A percentile compares a stretch with the other conserved stretches of the same genome.
phyloP scores from a whole-genome alignment of 371 early-diverging fungal species.

The Rhizopus stolonifer region DNA sequence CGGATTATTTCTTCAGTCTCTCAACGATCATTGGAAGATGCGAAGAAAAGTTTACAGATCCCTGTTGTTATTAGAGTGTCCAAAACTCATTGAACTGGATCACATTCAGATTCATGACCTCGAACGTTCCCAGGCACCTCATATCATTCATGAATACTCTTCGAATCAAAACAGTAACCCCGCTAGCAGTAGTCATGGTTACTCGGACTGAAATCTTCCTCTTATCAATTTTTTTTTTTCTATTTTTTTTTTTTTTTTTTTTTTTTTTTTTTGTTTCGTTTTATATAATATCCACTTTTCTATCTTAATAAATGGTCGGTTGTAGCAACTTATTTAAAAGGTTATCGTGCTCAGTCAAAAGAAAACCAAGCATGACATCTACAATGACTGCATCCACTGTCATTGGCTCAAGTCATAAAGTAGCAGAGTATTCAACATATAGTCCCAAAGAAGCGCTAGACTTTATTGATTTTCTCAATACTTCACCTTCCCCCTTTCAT shows the following conservation, averaged over 20 bases:
- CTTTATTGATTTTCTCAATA: constrained; percentile 85
- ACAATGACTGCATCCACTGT: constrained; percentile 12
- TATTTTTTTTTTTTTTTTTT: not conserved
- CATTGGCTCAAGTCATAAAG: constrained; percentile 13
- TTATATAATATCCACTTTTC: not conserved
- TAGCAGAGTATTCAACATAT: constrained; percentile 12
- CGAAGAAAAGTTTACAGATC: constrained; percentile 50
- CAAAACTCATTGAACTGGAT: constrained; percentile 46
- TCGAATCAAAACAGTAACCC: not conserved
- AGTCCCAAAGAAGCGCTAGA: constrained; percentile 29
- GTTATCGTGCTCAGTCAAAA: constrained; percentile 9
- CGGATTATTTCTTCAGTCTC: constrained; percentile 26
- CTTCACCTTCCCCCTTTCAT: constrained; percentile 91
- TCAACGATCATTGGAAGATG: constrained; percentile 43
- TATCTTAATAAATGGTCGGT: too few species aligned
- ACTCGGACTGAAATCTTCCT: too few species aligned
- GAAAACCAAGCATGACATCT: constrained; percentile 13
- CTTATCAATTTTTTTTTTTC: not conserved
- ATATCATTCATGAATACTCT: not conserved
- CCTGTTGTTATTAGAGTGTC: constrained; percentile 40
- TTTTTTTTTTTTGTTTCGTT: not conserved
- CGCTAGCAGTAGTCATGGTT: not conserved
- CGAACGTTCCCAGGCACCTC: not conserved
- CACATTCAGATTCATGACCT: constrained; percentile 14
- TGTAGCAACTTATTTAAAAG: constrained; percentile 15